Evolutionary conservation across 495 filamentous ascomycete species (phyloP), one percentile per base, ranked within the genome.

Genomic region (Cladorrhinum samala): DNA sequence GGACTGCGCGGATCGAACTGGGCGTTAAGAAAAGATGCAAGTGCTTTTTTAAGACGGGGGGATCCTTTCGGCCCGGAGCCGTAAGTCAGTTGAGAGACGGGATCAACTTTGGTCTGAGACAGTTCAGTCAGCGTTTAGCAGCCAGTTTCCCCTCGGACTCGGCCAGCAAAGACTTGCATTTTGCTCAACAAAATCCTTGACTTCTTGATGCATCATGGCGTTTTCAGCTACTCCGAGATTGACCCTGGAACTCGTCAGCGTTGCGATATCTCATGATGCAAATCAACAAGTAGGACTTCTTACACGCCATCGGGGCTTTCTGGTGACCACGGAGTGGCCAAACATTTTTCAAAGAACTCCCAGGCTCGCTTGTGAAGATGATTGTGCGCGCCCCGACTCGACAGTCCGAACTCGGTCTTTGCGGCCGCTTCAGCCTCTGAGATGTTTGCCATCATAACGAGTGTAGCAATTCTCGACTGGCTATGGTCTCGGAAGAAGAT

Each of bases 21-120:
- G 14, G 27, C 30, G 33, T 63, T 68, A 37, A 70, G 37, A 42
- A 68, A 68, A 13, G 56, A 45, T 16, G 65, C 62, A 1, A 66
- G 24, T 7, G 65, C 56, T 23, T 50, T 41, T 43, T 60, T 56
- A 9, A 70, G 61, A 23, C 56, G 59, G 1, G 58, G 38, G 0
- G 61, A 66, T 9, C 59, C 59, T 17, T 50, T 46, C 1, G 59
- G 59, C 0, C 68, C 68, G 17, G 52, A 57, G 17, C 65, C 65
- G 39, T 67, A 68, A 1, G 63, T 67, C 39, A 70, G 58, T n/a
- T 65, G 54, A 21, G 33, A 47, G 19, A 42, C 36, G 13, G 56
- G 56, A n/a, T 58, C 57, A 13, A 58, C 54, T 13, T 40, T 30
- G 2, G 25, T 9, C 46, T 54, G 40, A n/a, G n/a, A n/a, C n/a